Evolutionary conservation across 768 basidiomycete genomes (phyloP), one percentile per base, ranked within the genome.

Genomic region (Leccinum ochraceum): DNA sequence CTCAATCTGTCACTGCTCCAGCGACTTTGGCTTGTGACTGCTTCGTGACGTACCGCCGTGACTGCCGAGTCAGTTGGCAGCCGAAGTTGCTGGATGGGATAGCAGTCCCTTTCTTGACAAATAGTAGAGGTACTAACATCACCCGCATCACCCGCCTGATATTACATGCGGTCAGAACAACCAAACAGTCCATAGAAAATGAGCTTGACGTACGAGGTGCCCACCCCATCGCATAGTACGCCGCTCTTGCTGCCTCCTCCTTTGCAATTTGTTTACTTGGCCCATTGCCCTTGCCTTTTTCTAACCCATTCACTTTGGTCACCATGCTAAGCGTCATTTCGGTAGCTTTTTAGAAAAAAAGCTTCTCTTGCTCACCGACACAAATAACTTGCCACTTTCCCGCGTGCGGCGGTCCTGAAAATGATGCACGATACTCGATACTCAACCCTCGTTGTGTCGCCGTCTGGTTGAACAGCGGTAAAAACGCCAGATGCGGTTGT

Each of bases 141-240:
- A 34, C 10, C 17, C 28, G 39, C 14, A 28, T 69, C 67, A 69
- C n/a, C 70, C 70, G 11, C 68, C 68, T 69, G 28, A 3, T 20
- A 16, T 54, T 22, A 7, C 16, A 2, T 16, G n/a, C 6, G 16
- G 24, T 66, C 48, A 64, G 61, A 26, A 54, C 2, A 30, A 49
- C 53, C 16, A 53, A 9, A 24, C 6, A 30, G 10, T 10, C 3
- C 14, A 57, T 50, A 34, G 52, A 50, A 50, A 56, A 46, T 24
- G 4, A 56, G 30, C 26, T 9, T 48, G 26, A 73, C 74, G 53
- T 52, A 79, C 78, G 76, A 52, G 76, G 71, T 57, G 84, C 83
- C 89, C 89, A 91, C 36, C 90, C 89, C 88, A 92, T 86, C 9
- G 82, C 80, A 67, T 84, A 83, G 74, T 83, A 90, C 9, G 90